Conservation (phyloP, 1,139 yeast species). For the Scheffersomyces stambukii region DNA sequence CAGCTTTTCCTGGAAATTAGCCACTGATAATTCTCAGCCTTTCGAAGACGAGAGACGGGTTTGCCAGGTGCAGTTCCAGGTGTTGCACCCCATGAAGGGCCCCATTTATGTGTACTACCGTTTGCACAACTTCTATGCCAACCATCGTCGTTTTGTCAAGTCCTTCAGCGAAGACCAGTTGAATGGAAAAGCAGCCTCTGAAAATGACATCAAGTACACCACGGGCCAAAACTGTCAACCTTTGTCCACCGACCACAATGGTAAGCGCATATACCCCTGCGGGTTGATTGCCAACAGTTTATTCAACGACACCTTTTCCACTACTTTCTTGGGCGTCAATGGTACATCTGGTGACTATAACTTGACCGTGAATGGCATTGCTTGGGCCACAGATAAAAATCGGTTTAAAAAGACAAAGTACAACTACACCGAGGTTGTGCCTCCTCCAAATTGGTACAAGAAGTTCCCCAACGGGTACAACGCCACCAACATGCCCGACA, state of each 20-base stretch:
- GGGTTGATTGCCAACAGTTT: constrained; percentile 75
- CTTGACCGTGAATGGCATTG: constrained; percentile 54
- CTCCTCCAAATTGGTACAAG: constrained; percentile 75
- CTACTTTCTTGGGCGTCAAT: constrained; percentile 36
- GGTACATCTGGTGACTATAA: constrained; percentile 38
- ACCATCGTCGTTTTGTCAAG: constrained; percentile 90
- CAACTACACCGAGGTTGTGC: constrained; percentile 55
- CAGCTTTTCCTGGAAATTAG: constrained; percentile 53
- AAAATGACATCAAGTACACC: constrained; percentile 54
- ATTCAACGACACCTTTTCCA: constrained; percentile 64
- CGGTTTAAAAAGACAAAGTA: constrained; percentile 60
- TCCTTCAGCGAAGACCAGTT: constrained; percentile 89
- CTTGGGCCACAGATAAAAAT: constrained; percentile 62
- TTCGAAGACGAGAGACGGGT: constrained; percentile 56
- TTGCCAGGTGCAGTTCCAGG: constrained; percentile 75
- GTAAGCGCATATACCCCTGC: constrained; percentile 64
- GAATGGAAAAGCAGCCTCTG: constrained; percentile 65
- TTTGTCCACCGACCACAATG: constrained; percentile 53
- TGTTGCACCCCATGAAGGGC: constrained; percentile 70
- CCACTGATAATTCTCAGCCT: constrained; percentile 43
- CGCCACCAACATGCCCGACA: constrained; percentile 56
- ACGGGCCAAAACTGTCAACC: constrained; percentile 90
- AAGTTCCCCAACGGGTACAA: constrained; percentile 69
- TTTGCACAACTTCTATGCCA: constrained; percentile 79
- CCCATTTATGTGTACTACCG: constrained; percentile 81